phyloP scores from a whole-genome alignment of 495 filamentous ascomycete genomes.

The Amphirosellinia nigrospora region DNA sequence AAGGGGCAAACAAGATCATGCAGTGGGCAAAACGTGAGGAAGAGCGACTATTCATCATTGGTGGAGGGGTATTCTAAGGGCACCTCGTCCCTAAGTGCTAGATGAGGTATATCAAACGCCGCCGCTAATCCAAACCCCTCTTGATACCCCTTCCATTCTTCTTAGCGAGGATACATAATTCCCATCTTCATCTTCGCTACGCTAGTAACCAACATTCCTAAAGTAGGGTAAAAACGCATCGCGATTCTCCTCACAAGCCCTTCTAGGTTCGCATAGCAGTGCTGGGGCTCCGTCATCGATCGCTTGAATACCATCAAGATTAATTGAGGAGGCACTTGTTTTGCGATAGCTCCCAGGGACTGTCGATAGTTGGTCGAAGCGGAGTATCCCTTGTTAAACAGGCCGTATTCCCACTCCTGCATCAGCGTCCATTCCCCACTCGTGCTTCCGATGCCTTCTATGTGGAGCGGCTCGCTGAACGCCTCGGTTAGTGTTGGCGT shows the following conservation, averaged over 20 bases:
- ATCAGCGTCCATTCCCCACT: neutral
- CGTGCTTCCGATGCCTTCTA: neutral
- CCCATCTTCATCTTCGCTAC: neutral
- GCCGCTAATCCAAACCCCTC: neutral
- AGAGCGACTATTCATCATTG: slow-evolving; percentile 92
- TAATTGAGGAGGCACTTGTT: neutral
- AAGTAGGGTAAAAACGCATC: no score
- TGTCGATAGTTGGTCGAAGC: neutral
- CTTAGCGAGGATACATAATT: neutral
- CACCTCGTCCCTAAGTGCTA: neutral
- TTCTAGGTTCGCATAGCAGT: neutral
- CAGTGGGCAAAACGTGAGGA: slow-evolving; percentile 92
- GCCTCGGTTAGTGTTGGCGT: neutral
- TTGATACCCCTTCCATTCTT: neutral
- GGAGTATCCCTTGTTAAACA: neutral
- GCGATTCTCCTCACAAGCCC: no score
- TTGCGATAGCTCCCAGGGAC: neutral
- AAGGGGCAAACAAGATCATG: slow-evolving; percentile 83
- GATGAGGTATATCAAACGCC: neutral
- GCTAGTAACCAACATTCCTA: no score
- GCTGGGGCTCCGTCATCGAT: neutral
- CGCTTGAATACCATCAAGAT: neutral
- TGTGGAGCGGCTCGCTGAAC: neutral
- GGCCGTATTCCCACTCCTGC: neutral
- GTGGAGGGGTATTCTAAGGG: slow-evolving; percentile 73